Evolutionary conservation across 306 rosid species (phyloP).

Genomic region (Corylus americana): DNA sequence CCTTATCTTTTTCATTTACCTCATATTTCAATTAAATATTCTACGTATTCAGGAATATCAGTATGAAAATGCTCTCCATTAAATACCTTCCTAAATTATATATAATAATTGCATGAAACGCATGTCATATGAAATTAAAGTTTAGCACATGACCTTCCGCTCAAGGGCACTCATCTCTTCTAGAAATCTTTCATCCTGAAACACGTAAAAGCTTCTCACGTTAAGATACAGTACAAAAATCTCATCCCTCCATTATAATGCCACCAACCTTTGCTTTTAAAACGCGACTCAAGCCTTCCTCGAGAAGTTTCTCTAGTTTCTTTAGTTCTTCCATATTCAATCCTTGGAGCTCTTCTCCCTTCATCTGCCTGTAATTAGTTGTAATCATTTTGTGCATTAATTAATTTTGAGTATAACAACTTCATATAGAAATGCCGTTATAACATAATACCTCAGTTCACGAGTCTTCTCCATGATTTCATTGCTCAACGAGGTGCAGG

Average conservation of each 20-base stretch:
- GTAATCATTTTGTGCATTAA: not conserved
- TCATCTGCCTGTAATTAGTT: constrained; percentile 27
- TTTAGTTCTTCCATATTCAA: constrained; percentile 26
- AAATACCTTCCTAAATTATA: not conserved
- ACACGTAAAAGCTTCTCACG: not conserved
- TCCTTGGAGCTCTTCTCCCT: constrained; percentile 39
- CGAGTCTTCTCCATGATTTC: constrained; percentile 30
- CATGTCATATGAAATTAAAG: not conserved
- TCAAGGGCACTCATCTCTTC: constrained; percentile 25
- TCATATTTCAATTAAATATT: no score
- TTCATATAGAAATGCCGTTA: not conserved
- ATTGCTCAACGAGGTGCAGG: constrained; percentile 14
- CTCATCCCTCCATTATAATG: not conserved
- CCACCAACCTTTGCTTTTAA: constrained; percentile 25
- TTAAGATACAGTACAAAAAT: constrained; percentile 8
- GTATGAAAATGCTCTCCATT: no score
- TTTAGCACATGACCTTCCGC: constrained; percentile 25
- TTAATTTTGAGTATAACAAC: not conserved
- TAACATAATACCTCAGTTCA: constrained; percentile 31
- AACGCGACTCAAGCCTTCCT: constrained; percentile 26
- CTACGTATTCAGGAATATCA: no score
- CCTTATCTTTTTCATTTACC: no score
- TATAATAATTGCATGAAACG: not conserved
- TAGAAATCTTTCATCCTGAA: constrained; percentile 30
- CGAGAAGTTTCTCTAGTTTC: constrained; percentile 23